Conservation (phyloP, 345 rosid species). For the Dovyalis caffra region DNA sequence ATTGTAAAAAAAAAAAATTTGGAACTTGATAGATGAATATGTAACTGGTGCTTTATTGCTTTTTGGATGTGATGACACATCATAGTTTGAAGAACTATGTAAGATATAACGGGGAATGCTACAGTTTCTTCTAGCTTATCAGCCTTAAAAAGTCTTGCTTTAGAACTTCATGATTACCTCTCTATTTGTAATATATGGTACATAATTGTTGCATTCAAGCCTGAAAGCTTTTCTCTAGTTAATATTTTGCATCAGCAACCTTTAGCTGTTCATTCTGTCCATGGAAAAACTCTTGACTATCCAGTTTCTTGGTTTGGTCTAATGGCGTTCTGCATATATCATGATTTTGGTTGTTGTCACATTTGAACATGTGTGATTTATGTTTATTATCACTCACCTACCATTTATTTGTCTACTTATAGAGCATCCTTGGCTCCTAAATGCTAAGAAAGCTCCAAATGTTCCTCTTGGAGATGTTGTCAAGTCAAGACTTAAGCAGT, state of each 20-base stretch:
- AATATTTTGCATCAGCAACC: background rate
- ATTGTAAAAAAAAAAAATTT: too few relatives aligned
- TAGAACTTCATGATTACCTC: background rate
- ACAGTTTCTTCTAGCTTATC: background rate
- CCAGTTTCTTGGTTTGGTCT: slow-evolving; percentile 1
- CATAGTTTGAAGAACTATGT: background rate
- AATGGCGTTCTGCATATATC: background rate
- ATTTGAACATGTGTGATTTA: background rate
- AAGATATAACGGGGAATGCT: background rate
- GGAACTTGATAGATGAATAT: background rate
- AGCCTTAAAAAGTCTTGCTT: background rate
- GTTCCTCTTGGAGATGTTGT: slow-evolving; percentile 98
- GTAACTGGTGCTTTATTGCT: background rate
- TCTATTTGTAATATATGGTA: background rate
- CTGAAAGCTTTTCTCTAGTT: background rate
- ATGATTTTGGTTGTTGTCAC: slow-evolving; percentile 1
- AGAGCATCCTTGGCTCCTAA: slow-evolving; percentile 99
- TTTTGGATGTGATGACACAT: background rate
- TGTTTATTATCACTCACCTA: slow-evolving; percentile 13
- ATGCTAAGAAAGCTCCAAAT: slow-evolving; percentile 96
- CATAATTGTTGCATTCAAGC: background rate
- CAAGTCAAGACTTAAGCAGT: slow-evolving; percentile 92
- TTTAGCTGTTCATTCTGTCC: background rate
- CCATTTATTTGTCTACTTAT: slow-evolving; percentile 20
- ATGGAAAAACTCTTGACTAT: background rate